Percentiles rank a stretch among this genome's conserved stretches.
phyloP scores from a whole-genome alignment of 768 basidiomycete species.

The Podaxis pistillaris region DNA sequence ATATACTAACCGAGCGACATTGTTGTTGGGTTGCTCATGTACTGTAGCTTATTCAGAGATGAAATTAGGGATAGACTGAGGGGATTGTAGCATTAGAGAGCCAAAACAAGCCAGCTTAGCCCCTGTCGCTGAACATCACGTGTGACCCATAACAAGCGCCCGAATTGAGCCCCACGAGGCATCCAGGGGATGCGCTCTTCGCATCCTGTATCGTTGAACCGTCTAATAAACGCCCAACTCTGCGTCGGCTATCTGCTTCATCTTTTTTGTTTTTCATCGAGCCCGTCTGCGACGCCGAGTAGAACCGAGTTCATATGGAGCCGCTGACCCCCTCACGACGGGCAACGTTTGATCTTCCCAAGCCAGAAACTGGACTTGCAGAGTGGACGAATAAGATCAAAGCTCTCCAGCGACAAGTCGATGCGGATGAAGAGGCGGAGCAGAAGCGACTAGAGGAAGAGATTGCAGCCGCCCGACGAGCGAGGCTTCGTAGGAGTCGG shows the following conservation, averaged over 20 bases:
- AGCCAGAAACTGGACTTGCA: conserved; percentile 64
- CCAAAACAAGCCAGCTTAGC: neutral
- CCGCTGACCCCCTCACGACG: conserved; percentile 20
- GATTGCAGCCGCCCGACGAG: conserved; percentile 54
- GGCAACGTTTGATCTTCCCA: conserved; percentile 39
- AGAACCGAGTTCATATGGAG: conserved; percentile 1
- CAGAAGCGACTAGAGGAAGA: conserved; percentile 65
- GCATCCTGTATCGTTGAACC: neutral
- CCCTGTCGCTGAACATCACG: neutral
- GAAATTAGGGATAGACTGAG: neutral
- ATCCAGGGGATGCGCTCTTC: neutral
- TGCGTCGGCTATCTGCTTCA: neutral
- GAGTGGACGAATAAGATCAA: conserved; percentile 84
- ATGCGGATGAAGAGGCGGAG: conserved; percentile 78
- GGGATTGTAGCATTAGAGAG: neutral
- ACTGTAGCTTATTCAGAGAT: neutral
- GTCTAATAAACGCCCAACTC: neutral
- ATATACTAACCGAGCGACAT: neutral
- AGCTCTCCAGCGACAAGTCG: conserved; percentile 76
- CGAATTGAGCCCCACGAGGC: neutral
- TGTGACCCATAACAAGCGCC: neutral
- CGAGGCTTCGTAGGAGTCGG: conserved; percentile 48
- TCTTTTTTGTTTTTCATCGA: neutral
- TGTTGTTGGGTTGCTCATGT: neutral
- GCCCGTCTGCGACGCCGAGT: neutral